These are phyloP conservation scores for Trichoderma semiorbis DNA, from an alignment of 2,329 filamentous ascomycete genomes.

Conservation along the genomic window DNA sequence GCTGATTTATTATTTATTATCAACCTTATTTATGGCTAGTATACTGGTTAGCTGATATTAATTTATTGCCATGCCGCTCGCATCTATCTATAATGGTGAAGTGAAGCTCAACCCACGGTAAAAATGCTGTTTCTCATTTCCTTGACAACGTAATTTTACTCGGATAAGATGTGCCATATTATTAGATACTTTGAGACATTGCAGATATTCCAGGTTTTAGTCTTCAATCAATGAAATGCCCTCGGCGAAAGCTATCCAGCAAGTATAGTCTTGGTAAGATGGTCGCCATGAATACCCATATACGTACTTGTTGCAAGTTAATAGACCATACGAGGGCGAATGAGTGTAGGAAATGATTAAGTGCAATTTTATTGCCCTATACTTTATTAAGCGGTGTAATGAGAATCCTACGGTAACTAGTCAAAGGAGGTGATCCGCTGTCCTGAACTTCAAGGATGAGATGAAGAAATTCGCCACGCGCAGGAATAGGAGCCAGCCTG, in stretches of 20 bases:
- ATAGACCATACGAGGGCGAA: background rate
- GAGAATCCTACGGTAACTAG: background rate
- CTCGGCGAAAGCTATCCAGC: background rate
- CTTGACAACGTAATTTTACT: background rate
- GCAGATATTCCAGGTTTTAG: background rate
- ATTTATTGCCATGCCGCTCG: background rate
- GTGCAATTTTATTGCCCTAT: background rate
- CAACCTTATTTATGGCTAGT: background rate
- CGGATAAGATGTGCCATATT: background rate
- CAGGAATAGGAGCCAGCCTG: background rate
- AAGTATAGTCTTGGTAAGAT: background rate
- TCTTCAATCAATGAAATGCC: background rate
- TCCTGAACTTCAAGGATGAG: background rate
- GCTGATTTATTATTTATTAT: background rate
- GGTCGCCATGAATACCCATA: background rate
- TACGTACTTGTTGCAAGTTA: background rate
- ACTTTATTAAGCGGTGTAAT: background rate
- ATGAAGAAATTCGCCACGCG: background rate
- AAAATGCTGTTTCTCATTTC: background rate
- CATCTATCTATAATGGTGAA: background rate
- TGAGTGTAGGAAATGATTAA: background rate
- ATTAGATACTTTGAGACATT: background rate
- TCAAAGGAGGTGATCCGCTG: background rate
- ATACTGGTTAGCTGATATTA: background rate
- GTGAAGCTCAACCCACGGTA: background rate